Conservation (phyloP, 257 asterid species). For the Jasminum sambac region DNA sequence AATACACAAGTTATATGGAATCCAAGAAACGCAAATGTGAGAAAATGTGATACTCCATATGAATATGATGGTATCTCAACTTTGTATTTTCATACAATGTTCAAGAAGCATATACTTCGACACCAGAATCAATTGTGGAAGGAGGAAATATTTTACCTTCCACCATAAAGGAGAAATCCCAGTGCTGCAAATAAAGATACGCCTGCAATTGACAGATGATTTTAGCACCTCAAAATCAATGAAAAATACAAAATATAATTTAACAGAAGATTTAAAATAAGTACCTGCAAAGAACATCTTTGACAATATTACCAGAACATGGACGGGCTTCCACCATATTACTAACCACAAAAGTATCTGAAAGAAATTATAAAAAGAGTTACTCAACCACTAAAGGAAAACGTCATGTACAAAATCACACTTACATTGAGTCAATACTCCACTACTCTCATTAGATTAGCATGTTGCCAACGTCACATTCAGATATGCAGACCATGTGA, state of each 20-base stretch:
- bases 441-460: neutral
- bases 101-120: conserved; percentile 2
- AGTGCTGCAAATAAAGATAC: conserved; percentile 87
- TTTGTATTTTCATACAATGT: neutral
- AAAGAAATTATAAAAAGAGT: conserved; percentile 29
- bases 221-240: conserved; percentile 26
- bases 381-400: neutral
- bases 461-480: neutral
- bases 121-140: conserved; percentile 5
- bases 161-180: conserved; percentile 96
- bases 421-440: neutral
- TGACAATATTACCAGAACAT: conserved; percentile 56
- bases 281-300: conserved; percentile 97
- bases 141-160: conserved; percentile 65
- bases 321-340: conserved; percentile 89
- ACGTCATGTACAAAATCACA: neutral
- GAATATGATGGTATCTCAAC: neutral
- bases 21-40: conserved; percentile 6
- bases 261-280: conserved; percentile 7
- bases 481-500: neutral
- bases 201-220: conserved; percentile 50
- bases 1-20: neutral
- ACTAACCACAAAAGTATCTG: conserved; percentile 81
- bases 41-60: neutral
- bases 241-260: conserved; percentile 15